A percentile compares a stretch with the other conserved stretches of the same genome.
Conservation (phyloP, 208 protist species). For the Crithidia bombi region DNA sequence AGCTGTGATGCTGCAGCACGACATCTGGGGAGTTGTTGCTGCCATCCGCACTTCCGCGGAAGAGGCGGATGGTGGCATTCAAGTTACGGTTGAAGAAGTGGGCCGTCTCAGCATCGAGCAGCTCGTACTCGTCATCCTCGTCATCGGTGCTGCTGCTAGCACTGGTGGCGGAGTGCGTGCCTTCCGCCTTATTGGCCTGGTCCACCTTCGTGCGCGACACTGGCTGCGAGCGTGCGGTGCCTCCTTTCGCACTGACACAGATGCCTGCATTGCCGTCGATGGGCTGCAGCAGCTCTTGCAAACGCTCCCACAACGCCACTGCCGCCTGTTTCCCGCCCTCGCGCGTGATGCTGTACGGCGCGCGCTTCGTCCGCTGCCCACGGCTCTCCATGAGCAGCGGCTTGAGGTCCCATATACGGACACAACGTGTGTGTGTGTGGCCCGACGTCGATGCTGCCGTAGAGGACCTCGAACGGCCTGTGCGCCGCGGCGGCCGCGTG, state of each 20-base stretch:
- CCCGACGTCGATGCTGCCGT: conserved; percentile 17
- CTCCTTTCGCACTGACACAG: not conserved
- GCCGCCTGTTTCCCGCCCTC: conserved; percentile 32
- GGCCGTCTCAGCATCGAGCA: conserved; percentile 52
- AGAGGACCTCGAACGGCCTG: conserved; percentile 12
- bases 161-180: conserved; percentile 1
- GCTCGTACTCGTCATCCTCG: conserved; percentile 26
- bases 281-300: conserved; percentile 45
- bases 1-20: conserved; percentile 50
- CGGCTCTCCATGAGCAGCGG: conserved; percentile 63
- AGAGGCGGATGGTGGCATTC: conserved; percentile 54
- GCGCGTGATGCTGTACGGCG: conserved; percentile 22
- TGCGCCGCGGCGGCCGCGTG: conserved; percentile 21
- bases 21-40: conserved; percentile 54
- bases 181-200: conserved; percentile 12
- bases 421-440: conserved; percentile 45
- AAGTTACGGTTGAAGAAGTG: conserved; percentile 63
- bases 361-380: conserved; percentile 27
- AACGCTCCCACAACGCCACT: conserved; percentile 45
- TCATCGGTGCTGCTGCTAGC: conserved; percentile 22
- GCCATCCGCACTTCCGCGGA: conserved; percentile 63
- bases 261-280: conserved; percentile 12
- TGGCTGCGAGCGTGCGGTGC: not conserved
- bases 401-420: conserved; percentile 72
- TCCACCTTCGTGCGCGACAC: conserved; percentile 5